These are phyloP conservation scores for Withania somnifera DNA, from an alignment of 305 asterid genomes.

Conservation along the genomic window DNA sequence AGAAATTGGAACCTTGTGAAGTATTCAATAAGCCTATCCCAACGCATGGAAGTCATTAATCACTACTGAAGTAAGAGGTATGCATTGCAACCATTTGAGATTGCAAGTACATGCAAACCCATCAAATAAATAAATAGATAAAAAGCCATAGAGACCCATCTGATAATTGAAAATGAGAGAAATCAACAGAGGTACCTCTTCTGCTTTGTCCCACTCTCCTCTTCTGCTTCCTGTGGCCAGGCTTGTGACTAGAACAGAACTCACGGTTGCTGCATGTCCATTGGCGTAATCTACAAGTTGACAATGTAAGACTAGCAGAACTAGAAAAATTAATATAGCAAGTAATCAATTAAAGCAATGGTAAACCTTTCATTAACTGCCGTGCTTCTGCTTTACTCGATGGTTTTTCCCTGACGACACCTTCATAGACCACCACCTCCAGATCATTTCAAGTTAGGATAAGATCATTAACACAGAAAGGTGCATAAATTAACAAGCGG, in stretches of 20 bases:
- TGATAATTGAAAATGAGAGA: too few species aligned
- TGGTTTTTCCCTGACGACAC: conserved; percentile 82
- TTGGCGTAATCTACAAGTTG: conserved; percentile 56
- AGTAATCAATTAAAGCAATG: not conserved
- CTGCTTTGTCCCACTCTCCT: conserved; percentile 91
- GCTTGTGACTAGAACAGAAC: conserved; percentile 82
- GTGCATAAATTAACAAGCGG: not conserved
- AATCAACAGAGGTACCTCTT: too few species aligned
- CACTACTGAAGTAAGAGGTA: not conserved
- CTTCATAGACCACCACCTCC: conserved; percentile 97
- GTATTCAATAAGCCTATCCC: not conserved
- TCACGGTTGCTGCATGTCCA: conserved; percentile 61
- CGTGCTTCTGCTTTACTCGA: conserved; percentile 83
- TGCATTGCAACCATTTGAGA: not conserved
- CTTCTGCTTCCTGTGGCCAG: conserved; percentile 54
- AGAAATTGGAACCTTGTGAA: not conserved
- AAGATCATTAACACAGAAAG: conserved; percentile 14
- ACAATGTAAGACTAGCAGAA: conserved; percentile 12
- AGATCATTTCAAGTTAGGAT: conserved; percentile 30
- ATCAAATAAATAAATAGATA: too few species aligned
- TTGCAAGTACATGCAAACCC: too few species aligned
- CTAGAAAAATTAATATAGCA: conserved; percentile 3
- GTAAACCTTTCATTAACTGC: conserved; percentile 60
- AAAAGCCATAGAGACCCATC: too few species aligned
- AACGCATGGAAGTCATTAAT: not conserved